Evolutionary conservation across 148 eudicot genomes (phyloP).

Genomic region (Talinum fruticosum): DNA sequence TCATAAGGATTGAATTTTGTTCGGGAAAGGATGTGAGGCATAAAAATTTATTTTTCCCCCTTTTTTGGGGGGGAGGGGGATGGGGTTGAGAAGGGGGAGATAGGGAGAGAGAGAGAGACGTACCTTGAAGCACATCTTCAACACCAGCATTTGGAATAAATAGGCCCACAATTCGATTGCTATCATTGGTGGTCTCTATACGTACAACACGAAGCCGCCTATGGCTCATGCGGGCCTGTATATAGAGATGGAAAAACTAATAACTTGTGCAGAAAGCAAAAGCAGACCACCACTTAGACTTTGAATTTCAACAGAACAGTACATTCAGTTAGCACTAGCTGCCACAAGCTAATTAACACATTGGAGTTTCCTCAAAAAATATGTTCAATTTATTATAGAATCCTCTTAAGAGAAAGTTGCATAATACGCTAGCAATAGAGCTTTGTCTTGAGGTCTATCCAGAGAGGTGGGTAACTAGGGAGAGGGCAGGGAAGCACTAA

Average conservation of each 20-base stretch:
- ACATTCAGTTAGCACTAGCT: neutral
- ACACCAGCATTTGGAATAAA: conserved; percentile 94
- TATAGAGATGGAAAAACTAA: neutral
- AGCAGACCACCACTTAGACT: neutral
- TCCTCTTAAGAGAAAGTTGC: no score
- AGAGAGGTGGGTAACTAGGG: no score
- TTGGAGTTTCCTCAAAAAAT: no score
- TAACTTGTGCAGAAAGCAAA: neutral
- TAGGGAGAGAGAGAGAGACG: neutral
- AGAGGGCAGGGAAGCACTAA: no score
- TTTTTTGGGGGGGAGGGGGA: no score
- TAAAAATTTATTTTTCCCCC: no score
- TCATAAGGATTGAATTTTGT: no score
- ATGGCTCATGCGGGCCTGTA: conserved; percentile 82
- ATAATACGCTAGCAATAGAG: no score
- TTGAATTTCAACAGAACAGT: neutral
- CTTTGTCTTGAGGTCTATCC: no score
- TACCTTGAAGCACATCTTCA: conserved; percentile 86
- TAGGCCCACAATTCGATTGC: conserved; percentile 85
- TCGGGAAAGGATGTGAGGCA: no score
- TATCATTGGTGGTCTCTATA: conserved; percentile 80
- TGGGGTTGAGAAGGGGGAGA: neutral
- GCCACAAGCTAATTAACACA: no score
- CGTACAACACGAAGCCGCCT: conserved; percentile 82
- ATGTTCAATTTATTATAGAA: no score